These are phyloP conservation scores for Stagonosporopsis tanaceti DNA, from an alignment of 2,329 filamentous ascomycete species.

Conservation along the genomic window DNA sequence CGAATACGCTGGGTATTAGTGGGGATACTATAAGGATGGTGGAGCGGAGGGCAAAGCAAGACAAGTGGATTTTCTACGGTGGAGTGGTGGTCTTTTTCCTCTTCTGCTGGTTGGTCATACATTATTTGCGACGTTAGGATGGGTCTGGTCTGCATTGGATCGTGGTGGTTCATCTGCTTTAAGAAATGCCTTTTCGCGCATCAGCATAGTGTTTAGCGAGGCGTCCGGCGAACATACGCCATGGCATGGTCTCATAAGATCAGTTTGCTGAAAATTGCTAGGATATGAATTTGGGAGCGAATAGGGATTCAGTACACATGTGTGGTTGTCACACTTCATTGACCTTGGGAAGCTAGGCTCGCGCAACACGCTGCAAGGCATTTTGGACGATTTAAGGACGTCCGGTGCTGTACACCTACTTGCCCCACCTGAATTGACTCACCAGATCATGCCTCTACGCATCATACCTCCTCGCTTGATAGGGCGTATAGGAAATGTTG, in stretches of 20 bases:
- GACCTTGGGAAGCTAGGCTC: too few species aligned
- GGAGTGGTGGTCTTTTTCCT: slow-evolving; percentile 86
- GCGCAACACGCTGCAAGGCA: too few species aligned
- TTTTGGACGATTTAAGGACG: too few species aligned
- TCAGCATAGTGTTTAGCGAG: neutral
- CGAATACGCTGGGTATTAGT: slow-evolving; percentile 90
- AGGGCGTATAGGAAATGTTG: too few species aligned
- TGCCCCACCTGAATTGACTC: too few species aligned
- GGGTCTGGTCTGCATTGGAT: neutral
- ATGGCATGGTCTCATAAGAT: neutral
- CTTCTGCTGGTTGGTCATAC: slow-evolving; percentile 91
- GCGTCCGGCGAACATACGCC: neutral
- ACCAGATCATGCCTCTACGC: too few species aligned
- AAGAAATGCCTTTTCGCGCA: neutral
- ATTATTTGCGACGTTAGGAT: slow-evolving; percentile 69
- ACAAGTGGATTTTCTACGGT: slow-evolving; percentile 97
- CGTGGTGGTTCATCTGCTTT: neutral
- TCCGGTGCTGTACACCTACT: too few species aligned
- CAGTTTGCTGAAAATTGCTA: neutral
- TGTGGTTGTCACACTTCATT: too few species aligned
- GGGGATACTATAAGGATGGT: slow-evolving; percentile 98
- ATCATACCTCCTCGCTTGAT: too few species aligned
- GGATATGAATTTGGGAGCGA: too few species aligned
- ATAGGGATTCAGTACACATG: too few species aligned
- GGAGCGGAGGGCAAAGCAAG: slow-evolving; percentile 87